Percentiles rank a stretch among this genome's conserved stretches.
These are phyloP conservation scores for Pecoramyces ruminantium DNA, from an alignment of 192 early-diverging fungal species.

Conservation along the genomic window DNA sequence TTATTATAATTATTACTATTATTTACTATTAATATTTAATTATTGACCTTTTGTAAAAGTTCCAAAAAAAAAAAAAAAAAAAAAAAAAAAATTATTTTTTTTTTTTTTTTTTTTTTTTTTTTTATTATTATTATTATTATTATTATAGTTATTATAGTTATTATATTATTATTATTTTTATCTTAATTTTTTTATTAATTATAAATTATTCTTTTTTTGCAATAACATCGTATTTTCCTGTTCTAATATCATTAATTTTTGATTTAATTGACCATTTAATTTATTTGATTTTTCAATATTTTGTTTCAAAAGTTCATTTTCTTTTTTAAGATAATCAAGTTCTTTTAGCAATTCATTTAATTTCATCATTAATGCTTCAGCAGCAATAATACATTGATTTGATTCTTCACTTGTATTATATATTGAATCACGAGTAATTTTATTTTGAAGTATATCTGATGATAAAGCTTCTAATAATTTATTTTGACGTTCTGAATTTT, in stretches of 20 bases:
- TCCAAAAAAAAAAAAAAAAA: too few species aligned
- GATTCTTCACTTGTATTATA: not conserved
- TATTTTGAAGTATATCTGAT: not conserved
- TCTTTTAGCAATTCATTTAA: not conserved
- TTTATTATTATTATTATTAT: too few species aligned
- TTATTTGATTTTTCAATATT: not conserved
- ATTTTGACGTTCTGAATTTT: not conserved
- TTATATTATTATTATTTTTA: too few species aligned
- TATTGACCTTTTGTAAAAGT: too few species aligned
- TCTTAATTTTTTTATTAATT: too few species aligned
- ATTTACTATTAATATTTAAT: too few species aligned
- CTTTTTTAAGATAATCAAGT: not conserved
- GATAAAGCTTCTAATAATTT: not conserved
- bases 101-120: too few species aligned
- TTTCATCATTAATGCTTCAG: not conserved
- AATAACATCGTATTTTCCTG: not conserved
- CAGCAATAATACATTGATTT: not conserved
- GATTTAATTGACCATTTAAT: not conserved
- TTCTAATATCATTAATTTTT: not conserved
- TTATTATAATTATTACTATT: too few species aligned
- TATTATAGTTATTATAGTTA: too few species aligned
- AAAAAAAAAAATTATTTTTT: too few species aligned
- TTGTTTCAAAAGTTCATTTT: not conserved
- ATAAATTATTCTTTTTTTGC: not conserved
- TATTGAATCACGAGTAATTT: not conserved